Evolutionary conservation across 306 rosid species (phyloP), one percentile per base, ranked within the genome.

Genomic region (Leucaena leucocephala): DNA sequence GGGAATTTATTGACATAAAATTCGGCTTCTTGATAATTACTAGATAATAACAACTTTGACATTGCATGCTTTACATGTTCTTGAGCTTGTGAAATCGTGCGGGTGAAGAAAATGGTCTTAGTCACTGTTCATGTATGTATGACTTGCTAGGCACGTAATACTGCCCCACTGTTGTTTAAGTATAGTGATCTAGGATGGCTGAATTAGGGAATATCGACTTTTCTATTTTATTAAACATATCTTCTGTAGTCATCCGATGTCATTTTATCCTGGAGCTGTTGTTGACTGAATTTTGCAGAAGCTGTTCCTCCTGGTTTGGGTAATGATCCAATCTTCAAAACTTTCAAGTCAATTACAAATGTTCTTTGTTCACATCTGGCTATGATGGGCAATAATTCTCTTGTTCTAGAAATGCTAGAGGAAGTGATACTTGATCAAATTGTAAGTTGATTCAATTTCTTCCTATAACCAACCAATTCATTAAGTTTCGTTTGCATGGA

Each of bases 321-420:
- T 84, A 82, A 78, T 81, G 89, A 73, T 34, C 42, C 81, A 68
- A 65, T 33, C 61, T 55, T 62, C 36, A 75, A 63, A 78, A 85
- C 86, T 34, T 87, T 79, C 68, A 92, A 77, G 88, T 78, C 81
- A 15, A 61, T 91, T 81, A 89, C 87, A 13, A 40, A 75, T 52
- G 42, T 80, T 70, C 67, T 90, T 52, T 90, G 89, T 81, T 84
- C 90, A 52, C 85, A 72, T 77, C 78, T 91, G 74, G 76, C 76
- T 16, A 91, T 87, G 89, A 88, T 95, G 78, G 98, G 98, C 63
- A 91, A 93, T 78, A 84, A 46, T 43, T 80, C 80, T 78, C 87
- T 90, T 85, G 88, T 90, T 82, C 79, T 87, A 55, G 82, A 71
- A 77, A 76, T 89, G 15, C 77, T 88, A 35, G 96, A 92, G 86